Evolutionary conservation across 23 red algal genomes (phyloP).

Genomic region (Porphyridium purpureum): DNA sequence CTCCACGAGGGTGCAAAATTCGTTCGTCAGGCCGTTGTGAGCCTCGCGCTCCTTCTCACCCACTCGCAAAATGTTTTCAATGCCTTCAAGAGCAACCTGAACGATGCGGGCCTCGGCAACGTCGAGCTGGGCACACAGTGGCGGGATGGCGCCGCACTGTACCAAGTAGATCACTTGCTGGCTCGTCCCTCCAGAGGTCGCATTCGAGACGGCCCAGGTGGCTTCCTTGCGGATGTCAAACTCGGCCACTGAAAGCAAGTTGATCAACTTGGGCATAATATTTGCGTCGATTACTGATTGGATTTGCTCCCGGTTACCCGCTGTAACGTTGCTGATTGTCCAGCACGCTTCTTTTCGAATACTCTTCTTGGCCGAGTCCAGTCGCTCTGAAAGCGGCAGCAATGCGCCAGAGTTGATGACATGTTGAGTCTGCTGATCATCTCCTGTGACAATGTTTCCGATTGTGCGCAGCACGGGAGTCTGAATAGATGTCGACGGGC

Average conservation of each 20-base stretch:
- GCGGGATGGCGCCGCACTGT: constrained; percentile 13
- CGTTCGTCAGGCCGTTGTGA: constrained; percentile 3
- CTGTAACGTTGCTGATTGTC: constrained; percentile 90
- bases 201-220: constrained; percentile 31
- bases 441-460: constrained; percentile 94
- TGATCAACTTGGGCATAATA: constrained; percentile 14
- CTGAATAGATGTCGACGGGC: constrained; percentile 68
- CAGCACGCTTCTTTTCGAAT: constrained; percentile 98
- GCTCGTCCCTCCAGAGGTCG: constrained; percentile 17
- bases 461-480: constrained; percentile 73
- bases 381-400: constrained; percentile 17
- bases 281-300: constrained; percentile 15
- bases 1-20: constrained; percentile 11
- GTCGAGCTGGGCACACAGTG: constrained; percentile 18
- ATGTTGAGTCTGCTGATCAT: constrained; percentile 86
- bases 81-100: constrained; percentile 17
- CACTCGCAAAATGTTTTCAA: constrained; percentile 22
- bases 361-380: constrained; percentile 54
- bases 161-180: constrained; percentile 12
- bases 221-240: constrained; percentile 30
- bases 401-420: constrained; percentile 71
- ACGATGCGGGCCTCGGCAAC: constrained; percentile 12
- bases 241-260: constrained; percentile 9
- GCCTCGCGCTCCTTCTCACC: constrained; percentile 5
- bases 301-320: constrained; percentile 86